Conservation (phyloP, 306 rosid genomes). For the Cajanus cajan region DNA sequence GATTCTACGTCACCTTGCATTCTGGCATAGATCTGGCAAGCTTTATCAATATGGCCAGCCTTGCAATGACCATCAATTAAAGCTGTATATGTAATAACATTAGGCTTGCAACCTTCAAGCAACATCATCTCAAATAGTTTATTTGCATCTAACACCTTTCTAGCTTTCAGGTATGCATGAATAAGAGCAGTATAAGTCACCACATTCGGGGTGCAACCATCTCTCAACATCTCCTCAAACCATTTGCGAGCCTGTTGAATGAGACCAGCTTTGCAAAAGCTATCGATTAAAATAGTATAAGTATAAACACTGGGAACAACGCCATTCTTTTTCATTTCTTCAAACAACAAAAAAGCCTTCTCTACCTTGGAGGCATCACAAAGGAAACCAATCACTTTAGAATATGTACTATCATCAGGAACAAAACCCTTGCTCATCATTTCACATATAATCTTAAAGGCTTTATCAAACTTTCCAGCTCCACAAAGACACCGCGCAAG, state of each 20-base stretch:
- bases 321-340: slow-evolving; percentile 71
- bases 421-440: slow-evolving; percentile 82
- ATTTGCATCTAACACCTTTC: slow-evolving; percentile 59
- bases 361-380: slow-evolving; percentile 76
- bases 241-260: slow-evolving; percentile 77
- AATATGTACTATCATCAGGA: slow-evolving; percentile 77
- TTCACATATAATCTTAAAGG: slow-evolving; percentile 61
- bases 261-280: slow-evolving; percentile 80
- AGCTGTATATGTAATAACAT: slow-evolving; percentile 74
- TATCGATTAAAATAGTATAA: slow-evolving; percentile 75
- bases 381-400: slow-evolving; percentile 78
- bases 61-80: slow-evolving; percentile 85
- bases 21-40: slow-evolving; percentile 72
- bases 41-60: slow-evolving; percentile 74
- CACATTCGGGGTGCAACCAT: slow-evolving; percentile 77
- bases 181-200: slow-evolving; percentile 86
- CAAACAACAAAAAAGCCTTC: slow-evolving; percentile 65
- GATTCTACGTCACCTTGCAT: slow-evolving; percentile 61
- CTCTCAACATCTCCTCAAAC: slow-evolving; percentile 72
- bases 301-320: slow-evolving; percentile 84
- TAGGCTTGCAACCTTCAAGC: slow-evolving; percentile 71
- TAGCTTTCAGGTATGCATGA: slow-evolving; percentile 82
- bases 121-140: slow-evolving; percentile 76
- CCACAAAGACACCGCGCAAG: slow-evolving; percentile 74
- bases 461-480: slow-evolving; percentile 71